Evolutionary conservation across 1,139 yeast species (phyloP), one percentile per base, ranked within the genome.

Genomic region (Hemisphaericaspora xylanilytica): DNA sequence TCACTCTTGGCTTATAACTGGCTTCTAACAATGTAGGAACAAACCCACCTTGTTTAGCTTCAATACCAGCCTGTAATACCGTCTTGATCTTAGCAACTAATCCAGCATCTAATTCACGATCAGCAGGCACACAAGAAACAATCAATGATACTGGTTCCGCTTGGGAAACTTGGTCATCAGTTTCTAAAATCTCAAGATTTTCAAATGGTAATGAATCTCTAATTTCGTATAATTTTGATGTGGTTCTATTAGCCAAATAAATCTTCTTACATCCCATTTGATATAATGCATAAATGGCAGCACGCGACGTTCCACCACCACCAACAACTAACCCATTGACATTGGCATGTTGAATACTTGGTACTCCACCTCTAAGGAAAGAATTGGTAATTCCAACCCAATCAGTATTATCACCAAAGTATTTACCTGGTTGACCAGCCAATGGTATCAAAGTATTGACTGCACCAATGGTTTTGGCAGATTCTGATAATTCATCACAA

Each of bases 301-400:
- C 97, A 55, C 97, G 78, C 0, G 96, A 83, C 27, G 99, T 90
- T 35, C 99, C 99, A 32, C 99, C 99, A 21, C 96, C 96, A 36
- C 99, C 99, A 49, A 92, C 70, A 38, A 92, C 84, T 45, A 92
- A 68, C 31, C 89, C 94, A 41, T 73, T 69, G 14, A 70, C 61
- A 5, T 58, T 49, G 12, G 56, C 45, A 36, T 58, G 51, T 13
- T 56, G 58, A 40, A 65, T 48, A 7, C 26, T 33, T 26, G 85
- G 78, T 25, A 81, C 81, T 9, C 92, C 39, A 25, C 28, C 28
- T 42, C 73, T 71, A 43, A 66, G 57, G 51, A 88, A 80, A 1
- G 96, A 78, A 47, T 83, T 75, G 35, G 71, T 73, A 50, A 94
- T 85, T 16, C 98, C 99, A 40, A 81, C 67, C 96, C 96, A 92